These are phyloP conservation scores for Nevesoporus exiguus DNA, from an alignment of 768 basidiomycete genomes.

Conservation along the genomic window DNA sequence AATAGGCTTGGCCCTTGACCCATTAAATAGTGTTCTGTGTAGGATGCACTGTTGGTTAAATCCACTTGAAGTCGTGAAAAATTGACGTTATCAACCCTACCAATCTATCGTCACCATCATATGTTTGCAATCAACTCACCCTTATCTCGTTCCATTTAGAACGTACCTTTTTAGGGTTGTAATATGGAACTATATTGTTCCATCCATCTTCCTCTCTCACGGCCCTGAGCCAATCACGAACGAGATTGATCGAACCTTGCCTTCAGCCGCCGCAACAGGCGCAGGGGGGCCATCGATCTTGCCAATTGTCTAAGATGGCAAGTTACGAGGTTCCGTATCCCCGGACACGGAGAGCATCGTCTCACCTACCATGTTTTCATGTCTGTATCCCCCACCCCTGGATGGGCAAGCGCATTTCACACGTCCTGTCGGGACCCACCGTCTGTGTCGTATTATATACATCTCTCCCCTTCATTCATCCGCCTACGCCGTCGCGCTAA, in stretches of 20 bases:
- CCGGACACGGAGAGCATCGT: not conserved
- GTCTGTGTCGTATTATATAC: not conserved
- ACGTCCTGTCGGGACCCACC: not conserved
- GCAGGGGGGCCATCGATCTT: constrained; percentile 8
- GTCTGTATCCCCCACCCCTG: not conserved
- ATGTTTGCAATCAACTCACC: not conserved
- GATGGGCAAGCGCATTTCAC: not conserved
- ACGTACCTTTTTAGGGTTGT: constrained; percentile 1
- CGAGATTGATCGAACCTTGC: constrained; percentile 21
- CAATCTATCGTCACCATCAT: not conserved
- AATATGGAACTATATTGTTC: constrained; percentile 8
- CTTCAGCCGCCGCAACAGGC: constrained; percentile 4
- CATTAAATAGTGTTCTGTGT: not conserved
- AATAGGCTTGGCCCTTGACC: not conserved
- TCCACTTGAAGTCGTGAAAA: not conserved
- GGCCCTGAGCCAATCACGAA: constrained; percentile 9
- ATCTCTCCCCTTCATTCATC: not conserved
- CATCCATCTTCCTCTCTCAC: constrained; percentile 10
- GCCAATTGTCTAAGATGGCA: constrained; percentile 1
- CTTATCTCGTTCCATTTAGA: constrained; percentile 15
- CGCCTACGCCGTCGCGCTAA: not conserved
- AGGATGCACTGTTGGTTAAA: not conserved
- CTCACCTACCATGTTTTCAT: not conserved
- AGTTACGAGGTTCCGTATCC: not conserved
- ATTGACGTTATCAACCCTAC: not conserved